phyloP scores from a whole-genome alignment of 441 rosid genomes.

The Brassica hybrid region DNA sequence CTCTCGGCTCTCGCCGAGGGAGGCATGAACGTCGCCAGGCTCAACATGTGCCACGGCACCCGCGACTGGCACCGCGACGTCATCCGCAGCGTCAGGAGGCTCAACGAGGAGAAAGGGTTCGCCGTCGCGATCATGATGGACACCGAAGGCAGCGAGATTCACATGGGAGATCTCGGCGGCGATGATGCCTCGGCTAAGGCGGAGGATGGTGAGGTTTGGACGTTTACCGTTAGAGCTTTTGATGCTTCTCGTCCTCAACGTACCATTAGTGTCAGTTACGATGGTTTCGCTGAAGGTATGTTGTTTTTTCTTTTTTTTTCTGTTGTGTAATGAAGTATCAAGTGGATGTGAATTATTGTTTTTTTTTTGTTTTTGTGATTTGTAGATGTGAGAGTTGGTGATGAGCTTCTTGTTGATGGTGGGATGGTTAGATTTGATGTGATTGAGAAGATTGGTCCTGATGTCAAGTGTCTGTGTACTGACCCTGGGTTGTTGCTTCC shows the following conservation, averaged over 20 bases:
- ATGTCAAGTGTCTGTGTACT: conserved; percentile 86
- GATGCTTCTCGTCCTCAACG: neutral
- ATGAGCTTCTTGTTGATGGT: conserved; percentile 95
- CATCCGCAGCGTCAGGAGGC: conserved; percentile 74
- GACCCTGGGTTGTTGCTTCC: conserved; percentile 96
- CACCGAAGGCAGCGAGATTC: conserved; percentile 99
- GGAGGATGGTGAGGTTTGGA: conserved; percentile 48
- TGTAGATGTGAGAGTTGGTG: conserved; percentile 85
- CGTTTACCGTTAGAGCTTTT: neutral
- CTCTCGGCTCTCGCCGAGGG: conserved; percentile 89
- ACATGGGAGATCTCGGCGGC: conserved; percentile 95
- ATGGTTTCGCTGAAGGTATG: neutral
- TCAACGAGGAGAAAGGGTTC: conserved; percentile 93
- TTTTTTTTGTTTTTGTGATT: neutral
- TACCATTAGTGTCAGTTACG: neutral
- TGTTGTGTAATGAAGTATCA: neutral
- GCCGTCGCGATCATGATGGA: conserved; percentile 99
- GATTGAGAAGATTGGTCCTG: conserved; percentile 92
- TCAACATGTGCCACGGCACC: conserved; percentile 97
- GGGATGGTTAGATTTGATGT: conserved; percentile 99
- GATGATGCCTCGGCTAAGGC: conserved; percentile 80
- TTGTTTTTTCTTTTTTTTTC: neutral
- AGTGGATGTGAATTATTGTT: conserved; percentile 1
- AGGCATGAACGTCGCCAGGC: conserved; percentile 95
- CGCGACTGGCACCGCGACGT: conserved; percentile 89